Evolutionary conservation across 208 protist species (phyloP).

Genomic region (Acanthamoeba castellanii): DNA sequence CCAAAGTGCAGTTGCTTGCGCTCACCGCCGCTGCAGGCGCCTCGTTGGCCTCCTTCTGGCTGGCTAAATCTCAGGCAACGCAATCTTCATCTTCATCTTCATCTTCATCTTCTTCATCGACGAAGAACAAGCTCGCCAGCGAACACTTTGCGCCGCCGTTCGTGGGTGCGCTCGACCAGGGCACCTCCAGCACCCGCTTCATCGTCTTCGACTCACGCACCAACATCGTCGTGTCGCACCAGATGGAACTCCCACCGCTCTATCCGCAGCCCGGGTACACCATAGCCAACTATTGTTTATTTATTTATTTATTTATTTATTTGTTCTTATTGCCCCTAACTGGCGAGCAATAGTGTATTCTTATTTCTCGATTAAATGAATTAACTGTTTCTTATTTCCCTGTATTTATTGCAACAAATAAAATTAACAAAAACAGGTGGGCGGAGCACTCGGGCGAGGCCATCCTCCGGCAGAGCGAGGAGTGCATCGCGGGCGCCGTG

Average conservation of each 20-base stretch:
- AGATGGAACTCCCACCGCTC: conserved; percentile 91
- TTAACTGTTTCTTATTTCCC: no score
- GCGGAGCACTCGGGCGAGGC: conserved; percentile 96
- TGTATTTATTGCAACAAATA: background rate
- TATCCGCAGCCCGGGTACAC: conserved; percentile 90
- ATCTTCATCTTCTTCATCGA: background rate
- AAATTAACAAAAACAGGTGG: conserved; percentile 88
- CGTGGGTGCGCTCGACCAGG: conserved; percentile 95
- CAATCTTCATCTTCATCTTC: background rate
- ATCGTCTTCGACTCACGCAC: conserved; percentile 94
- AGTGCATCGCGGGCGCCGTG: conserved; percentile 90
- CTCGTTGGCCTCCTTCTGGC: background rate
- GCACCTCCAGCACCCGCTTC: conserved; percentile 95
- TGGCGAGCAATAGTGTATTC: no score
- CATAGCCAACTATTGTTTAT: background rate
- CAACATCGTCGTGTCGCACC: conserved; percentile 88
- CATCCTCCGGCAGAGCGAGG: conserved; percentile 91
- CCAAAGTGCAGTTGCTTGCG: conserved; percentile 3
- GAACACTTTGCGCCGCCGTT: conserved; percentile 66
- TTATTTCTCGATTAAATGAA: no score
- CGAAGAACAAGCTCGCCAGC: background rate
- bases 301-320: background rate
- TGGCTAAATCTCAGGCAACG: background rate
- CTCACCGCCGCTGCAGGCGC: background rate
- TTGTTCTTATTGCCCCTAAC: background rate